A percentile compares a stretch with the other conserved stretches of the same genome.
Conservation (phyloP, 2,329 filamentous ascomycete species). For the Huntiella moniliformis region DNA sequence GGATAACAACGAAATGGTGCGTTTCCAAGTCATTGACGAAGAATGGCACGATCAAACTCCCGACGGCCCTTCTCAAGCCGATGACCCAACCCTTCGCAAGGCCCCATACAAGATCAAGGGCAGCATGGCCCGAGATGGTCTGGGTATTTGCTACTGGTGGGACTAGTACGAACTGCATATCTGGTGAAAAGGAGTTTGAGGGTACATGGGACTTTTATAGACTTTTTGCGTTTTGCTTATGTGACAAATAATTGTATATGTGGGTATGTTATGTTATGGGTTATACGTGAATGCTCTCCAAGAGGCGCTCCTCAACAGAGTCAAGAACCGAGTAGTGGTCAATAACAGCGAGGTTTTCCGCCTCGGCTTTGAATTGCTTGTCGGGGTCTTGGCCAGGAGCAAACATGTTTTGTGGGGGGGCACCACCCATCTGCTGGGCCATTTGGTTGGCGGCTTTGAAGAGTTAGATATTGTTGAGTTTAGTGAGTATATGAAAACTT, state of each 20-base stretch:
- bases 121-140: slow-evolving; percentile 42
- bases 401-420: slow-evolving; percentile 62
- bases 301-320: slow-evolving; percentile 66
- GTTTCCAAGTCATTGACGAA: slow-evolving; percentile 71
- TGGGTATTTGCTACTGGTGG: slow-evolving; percentile 49
- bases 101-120: slow-evolving; percentile 54
- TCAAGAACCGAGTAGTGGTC: slow-evolving; percentile 87
- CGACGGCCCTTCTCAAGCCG: slow-evolving; percentile 41
- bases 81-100: slow-evolving; percentile 40
- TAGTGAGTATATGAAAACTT: slow-evolving; percentile 18
- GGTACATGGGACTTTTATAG: too few relatives aligned
- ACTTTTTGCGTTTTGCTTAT: not conserved
- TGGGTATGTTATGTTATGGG: too few relatives aligned
- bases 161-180: slow-evolving; percentile 18
- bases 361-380: slow-evolving; percentile 83
- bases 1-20: slow-evolving; percentile 74
- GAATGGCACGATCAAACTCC: slow-evolving; percentile 82
- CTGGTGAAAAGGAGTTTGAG: too few relatives aligned
- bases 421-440: slow-evolving; percentile 72
- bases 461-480: not conserved
- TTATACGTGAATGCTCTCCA: slow-evolving; percentile 21
- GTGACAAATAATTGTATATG: too few relatives aligned
- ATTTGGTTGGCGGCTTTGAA: slow-evolving; percentile 62
- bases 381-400: slow-evolving; percentile 85
- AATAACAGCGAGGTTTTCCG: slow-evolving; percentile 86